phyloP scores from a whole-genome alignment of 345 rosid species.

The Geranium brycei region DNA sequence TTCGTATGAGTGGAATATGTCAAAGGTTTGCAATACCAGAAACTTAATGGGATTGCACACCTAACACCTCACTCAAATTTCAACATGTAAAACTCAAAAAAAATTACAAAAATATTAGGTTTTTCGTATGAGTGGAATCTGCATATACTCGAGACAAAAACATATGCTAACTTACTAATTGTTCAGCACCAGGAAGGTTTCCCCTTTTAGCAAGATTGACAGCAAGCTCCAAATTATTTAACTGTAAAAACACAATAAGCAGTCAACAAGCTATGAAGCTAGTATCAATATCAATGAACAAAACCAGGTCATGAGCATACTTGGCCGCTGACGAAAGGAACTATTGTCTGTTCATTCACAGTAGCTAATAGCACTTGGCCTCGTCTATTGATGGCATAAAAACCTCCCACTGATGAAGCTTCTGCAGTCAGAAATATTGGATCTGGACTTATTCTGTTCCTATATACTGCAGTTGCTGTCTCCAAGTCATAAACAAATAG shows the following conservation, averaged over 20 bases:
- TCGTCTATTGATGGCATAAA: constrained; percentile 87
- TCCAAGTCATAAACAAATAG: constrained; percentile 96
- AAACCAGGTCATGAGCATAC: constrained; percentile 22
- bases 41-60: too few species aligned
- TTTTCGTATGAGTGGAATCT: too few species aligned
- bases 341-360: constrained; percentile 83
- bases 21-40: too few species aligned
- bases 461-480: constrained; percentile 91
- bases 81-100: too few species aligned
- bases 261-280: constrained; percentile 9
- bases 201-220: constrained; percentile 98
- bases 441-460: constrained; percentile 97
- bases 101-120: too few species aligned
- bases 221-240: constrained; percentile 96
- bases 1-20: too few species aligned
- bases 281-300: neutral
- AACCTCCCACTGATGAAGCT: constrained; percentile 81
- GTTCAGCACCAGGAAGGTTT: constrained; percentile 99
- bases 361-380: constrained; percentile 83
- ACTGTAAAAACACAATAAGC: constrained; percentile 28
- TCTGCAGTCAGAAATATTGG: constrained; percentile 97
- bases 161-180: constrained; percentile 42
- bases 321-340: constrained; percentile 95
- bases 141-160: too few species aligned
- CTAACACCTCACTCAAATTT: too few species aligned